phyloP scores from a whole-genome alignment of 1,284 basidiomycete species.

The Irpex rosettiformis region DNA sequence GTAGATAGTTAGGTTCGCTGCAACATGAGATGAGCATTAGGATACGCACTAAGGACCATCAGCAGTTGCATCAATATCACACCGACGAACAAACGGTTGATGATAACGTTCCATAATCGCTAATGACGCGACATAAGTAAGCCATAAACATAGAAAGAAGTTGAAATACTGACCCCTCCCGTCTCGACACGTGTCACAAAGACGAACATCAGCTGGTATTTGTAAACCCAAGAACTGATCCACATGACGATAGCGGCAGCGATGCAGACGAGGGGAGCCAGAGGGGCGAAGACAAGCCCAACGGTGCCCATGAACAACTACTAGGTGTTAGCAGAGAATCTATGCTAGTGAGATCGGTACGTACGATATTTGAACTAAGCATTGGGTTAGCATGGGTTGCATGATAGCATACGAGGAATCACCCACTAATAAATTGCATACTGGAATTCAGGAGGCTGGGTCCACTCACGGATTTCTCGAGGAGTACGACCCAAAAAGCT shows the following conservation, averaged over 20 bases:
- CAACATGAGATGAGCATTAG: neutral
- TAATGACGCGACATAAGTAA: constrained; percentile 30
- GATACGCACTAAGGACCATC: constrained; percentile 78
- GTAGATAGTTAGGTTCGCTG: constrained; percentile 6
- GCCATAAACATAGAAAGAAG: neutral
- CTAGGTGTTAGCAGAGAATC: too few relatives aligned
- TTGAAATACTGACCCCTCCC: constrained; percentile 68
- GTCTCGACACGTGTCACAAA: constrained; percentile 85
- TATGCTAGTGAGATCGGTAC: too few relatives aligned
- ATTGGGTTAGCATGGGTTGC: neutral
- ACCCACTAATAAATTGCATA: constrained; percentile 86
- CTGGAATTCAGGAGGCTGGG: constrained; percentile 91
- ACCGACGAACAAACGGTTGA: constrained; percentile 79
- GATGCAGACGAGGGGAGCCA: constrained; percentile 85
- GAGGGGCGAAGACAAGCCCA: constrained; percentile 85
- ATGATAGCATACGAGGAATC: constrained; percentile 15
- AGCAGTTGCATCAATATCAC: constrained; percentile 81
- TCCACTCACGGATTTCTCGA: constrained; percentile 94
- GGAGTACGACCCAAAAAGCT: constrained; percentile 94
- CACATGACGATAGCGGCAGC: constrained; percentile 81
- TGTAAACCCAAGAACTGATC: constrained; percentile 80
- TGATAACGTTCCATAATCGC: constrained; percentile 90
- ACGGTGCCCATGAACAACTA: constrained; percentile 86
- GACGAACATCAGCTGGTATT: constrained; percentile 93
- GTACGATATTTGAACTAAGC: constrained; percentile 63